Evolutionary conservation across 83 land plant genomes (phyloP).

Genomic region (Larix sibirica): DNA sequence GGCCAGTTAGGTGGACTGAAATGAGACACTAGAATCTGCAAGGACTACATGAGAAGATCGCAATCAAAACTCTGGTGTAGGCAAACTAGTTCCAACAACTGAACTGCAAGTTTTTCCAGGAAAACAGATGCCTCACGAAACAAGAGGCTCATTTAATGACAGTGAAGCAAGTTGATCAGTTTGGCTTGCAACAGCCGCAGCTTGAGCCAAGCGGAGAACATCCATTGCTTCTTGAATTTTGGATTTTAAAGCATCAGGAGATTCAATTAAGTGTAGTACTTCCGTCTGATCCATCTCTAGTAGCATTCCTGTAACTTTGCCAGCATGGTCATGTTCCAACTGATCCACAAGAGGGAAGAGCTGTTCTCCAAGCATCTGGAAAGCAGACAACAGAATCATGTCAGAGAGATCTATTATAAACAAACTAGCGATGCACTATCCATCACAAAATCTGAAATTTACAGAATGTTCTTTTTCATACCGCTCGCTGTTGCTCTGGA

Average conservation of each 20-base stretch:
- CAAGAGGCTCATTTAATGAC: conserved; percentile 38
- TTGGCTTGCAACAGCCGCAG: conserved; percentile 19
- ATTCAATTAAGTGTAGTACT: conserved; percentile 77
- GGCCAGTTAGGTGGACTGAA: conserved; percentile 13
- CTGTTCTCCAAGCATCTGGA: conserved; percentile 82
- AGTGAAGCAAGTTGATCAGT: conserved; percentile 47
- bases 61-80: conserved; percentile 13
- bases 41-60: not conserved
- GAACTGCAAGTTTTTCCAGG: not conserved
- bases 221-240: conserved; percentile 88
- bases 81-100: conserved; percentile 3
- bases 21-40: conserved; percentile 1
- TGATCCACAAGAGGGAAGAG: conserved; percentile 74
- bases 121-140: conserved; percentile 23
- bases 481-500: conserved; percentile 66
- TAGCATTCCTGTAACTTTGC: conserved; percentile 88
- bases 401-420: not conserved
- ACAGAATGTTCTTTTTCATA: conserved; percentile 19
- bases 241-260: conserved; percentile 75
- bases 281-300: conserved; percentile 93
- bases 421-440: not conserved
- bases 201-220: conserved; percentile 62
- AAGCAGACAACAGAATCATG: not conserved
- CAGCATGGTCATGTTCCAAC: conserved; percentile 57
- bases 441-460: not conserved